Conservation (phyloP, 1,284 basidiomycete species). For the Ganoderma multipileum region DNA sequence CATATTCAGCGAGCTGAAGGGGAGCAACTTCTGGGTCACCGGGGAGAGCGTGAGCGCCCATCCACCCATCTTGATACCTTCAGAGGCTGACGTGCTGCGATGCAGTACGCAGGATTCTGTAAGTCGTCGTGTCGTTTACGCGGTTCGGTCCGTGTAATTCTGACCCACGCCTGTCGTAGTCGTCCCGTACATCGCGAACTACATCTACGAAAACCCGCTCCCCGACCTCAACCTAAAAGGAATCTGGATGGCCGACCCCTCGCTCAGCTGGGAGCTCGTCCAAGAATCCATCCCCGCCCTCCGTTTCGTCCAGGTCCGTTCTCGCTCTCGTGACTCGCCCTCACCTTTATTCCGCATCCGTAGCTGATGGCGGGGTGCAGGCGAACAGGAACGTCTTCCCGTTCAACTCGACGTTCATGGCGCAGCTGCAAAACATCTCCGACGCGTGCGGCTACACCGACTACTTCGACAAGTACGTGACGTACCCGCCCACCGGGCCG, state of each 20-base stretch:
- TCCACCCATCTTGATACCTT: slow-evolving; percentile 36
- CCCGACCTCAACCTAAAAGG: slow-evolving; percentile 45
- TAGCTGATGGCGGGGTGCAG: slow-evolving; percentile 32
- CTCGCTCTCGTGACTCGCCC: not conserved
- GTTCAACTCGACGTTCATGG: slow-evolving; percentile 43
- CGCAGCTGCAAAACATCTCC: slow-evolving; percentile 43
- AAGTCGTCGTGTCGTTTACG: slow-evolving; percentile 15
- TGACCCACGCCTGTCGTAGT: slow-evolving; percentile 28
- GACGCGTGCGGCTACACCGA: slow-evolving; percentile 49
- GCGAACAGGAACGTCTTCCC: slow-evolving; percentile 60
- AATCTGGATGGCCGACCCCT: slow-evolving; percentile 49
- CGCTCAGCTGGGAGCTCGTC: slow-evolving; percentile 44
- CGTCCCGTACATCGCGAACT: slow-evolving; percentile 50
- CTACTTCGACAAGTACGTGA: slow-evolving; percentile 45
- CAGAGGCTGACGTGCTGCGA: not conserved
- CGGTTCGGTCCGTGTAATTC: not conserved
- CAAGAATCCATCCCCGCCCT: slow-evolving; percentile 49
- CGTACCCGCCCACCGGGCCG: slow-evolving; percentile 51
- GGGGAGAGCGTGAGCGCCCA: slow-evolving; percentile 43
- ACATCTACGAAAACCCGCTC: slow-evolving; percentile 46
- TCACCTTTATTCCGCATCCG: not conserved
- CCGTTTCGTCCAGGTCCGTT: slow-evolving; percentile 42
- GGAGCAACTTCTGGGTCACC: slow-evolving; percentile 45
- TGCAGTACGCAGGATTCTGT: slow-evolving; percentile 48
- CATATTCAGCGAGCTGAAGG: slow-evolving; percentile 47